Base-by-base conservation (phyloP, 164 flowering plant genomes). In the Chloranthus sessilifolius region DNA sequence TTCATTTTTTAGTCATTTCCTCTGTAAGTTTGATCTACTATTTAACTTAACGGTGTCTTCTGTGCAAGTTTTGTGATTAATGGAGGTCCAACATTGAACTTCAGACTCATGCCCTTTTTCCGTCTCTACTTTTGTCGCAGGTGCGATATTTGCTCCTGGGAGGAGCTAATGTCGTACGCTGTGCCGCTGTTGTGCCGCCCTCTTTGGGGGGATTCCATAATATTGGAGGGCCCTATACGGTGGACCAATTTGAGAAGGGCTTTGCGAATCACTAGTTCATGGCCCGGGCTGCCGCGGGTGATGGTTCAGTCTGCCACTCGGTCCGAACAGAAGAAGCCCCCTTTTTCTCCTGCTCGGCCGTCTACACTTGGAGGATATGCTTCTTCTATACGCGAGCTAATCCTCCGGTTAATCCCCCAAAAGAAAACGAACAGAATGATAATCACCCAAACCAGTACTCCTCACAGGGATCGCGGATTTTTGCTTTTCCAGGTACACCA, bases 111-210 rank as follows among this genome's bases (percentile, higher is more conserved):
- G 69, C 62, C 75, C 56, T 68, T 66, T 73, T 74, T 63, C 64
- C 69, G 50, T 72, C 68, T 81, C 65, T 64, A 71, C 71, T 77
- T 61, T 80, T 80, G 86, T 81, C 84, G 69, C 86, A 94, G 97
- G 85, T 89, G 95, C 99, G 97, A 94, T 89, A 83, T 94, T 89
- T 76, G 96, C 99, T 94, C 99, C 96, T 64, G 74, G 81, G 77
- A 77, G 92, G 99, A 87, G 99, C 92, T 75, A 80, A 86, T 94
- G 96, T 89, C 96, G 99, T 89, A 86, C 90, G 66, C 95, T 89
- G 95, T 79, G 81, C 42, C 38, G 21, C 48, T 50, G 56, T 34
- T 50, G 53, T 50, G 40, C 68, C 53, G 58, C 75, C 88, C 72
- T 78, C 70, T 63, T 50, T 69, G 63, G 67, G 77, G 64, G 79